phyloP scores from a whole-genome alignment of 768 basidiomycete species.

The Megacollybia marginata region DNA sequence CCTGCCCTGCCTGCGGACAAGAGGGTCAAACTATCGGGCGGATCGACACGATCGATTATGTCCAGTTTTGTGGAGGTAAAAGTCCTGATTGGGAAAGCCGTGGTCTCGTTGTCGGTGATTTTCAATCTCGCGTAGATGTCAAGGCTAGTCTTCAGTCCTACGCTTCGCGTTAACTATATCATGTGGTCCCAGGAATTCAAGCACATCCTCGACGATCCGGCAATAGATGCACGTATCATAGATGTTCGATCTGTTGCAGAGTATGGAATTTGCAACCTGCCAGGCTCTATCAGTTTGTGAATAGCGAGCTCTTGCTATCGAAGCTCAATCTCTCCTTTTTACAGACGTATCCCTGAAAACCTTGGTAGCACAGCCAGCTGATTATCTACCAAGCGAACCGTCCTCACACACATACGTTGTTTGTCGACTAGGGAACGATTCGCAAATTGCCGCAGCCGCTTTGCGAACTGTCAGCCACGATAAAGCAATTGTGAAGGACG shows the following conservation, averaged over 20 bases:
- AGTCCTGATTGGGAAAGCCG: slow-evolving; percentile 56
- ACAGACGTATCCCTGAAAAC: slow-evolving; percentile 69
- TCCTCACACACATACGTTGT: slow-evolving; percentile 46
- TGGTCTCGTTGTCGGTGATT: slow-evolving; percentile 38
- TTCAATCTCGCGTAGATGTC: slow-evolving; percentile 34
- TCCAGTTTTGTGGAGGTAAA: slow-evolving; percentile 78
- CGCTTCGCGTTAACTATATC: background rate
- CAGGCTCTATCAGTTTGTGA: slow-evolving; percentile 61
- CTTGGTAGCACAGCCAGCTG: slow-evolving; percentile 54
- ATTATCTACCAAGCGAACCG: slow-evolving; percentile 23
- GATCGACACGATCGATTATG: slow-evolving; percentile 65
- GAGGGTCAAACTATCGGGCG: slow-evolving; percentile 33
- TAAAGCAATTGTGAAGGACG: slow-evolving; percentile 38
- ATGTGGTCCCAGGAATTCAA: slow-evolving; percentile 37
- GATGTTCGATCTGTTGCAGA: slow-evolving; percentile 79
- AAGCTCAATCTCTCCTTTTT: background rate
- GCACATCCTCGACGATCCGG: slow-evolving; percentile 21
- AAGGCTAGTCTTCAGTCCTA: slow-evolving; percentile 24
- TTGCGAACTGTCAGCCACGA: slow-evolving; percentile 30
- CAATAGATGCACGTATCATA: slow-evolving; percentile 35
- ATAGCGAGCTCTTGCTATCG: background rate
- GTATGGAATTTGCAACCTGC: slow-evolving; percentile 81
- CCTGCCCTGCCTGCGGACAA: slow-evolving; percentile 71
- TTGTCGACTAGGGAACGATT: slow-evolving; percentile 91
- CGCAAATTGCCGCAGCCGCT: slow-evolving; percentile 75